These are phyloP conservation scores for Arthrobotrys iridis DNA, from an alignment of 2,329 filamentous ascomycete genomes.

Conservation along the genomic window DNA sequence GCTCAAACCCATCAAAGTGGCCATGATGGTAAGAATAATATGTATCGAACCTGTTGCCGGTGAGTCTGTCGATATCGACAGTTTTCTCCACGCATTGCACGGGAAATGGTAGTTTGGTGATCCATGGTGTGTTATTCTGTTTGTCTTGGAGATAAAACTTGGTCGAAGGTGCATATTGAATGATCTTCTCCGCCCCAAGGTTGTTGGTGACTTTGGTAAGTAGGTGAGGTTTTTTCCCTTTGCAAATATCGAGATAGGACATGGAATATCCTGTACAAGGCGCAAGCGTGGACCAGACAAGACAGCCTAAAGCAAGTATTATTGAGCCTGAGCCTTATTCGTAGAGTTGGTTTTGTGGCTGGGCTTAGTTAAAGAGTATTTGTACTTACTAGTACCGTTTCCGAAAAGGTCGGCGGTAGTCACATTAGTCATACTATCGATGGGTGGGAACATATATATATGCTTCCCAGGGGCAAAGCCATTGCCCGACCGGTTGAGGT, in stretches of 20 bases:
- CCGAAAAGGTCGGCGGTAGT: slow-evolving; percentile 29
- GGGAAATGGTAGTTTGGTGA: slow-evolving; percentile 33
- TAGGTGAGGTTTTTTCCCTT: slow-evolving; percentile 17
- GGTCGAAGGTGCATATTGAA: slow-evolving; percentile 42
- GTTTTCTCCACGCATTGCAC: slow-evolving; percentile 17
- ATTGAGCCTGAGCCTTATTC: too few species aligned
- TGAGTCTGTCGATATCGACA: background rate
- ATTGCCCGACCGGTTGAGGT: slow-evolving; percentile 28
- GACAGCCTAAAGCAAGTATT: too few species aligned
- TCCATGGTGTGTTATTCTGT: slow-evolving; percentile 11
- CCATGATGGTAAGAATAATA: slow-evolving; percentile 54
- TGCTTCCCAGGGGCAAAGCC: background rate
- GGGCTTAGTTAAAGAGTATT: too few species aligned
- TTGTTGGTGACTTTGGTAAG: slow-evolving; percentile 23
- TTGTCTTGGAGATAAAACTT: slow-evolving; percentile 47
- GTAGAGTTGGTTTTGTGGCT: too few species aligned
- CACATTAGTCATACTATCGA: slow-evolving; percentile 1
- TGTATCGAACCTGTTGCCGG: background rate
- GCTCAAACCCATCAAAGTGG: slow-evolving; percentile 42
- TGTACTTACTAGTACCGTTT: slow-evolving; percentile 22
- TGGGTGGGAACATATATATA: background rate
- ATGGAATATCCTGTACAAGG: background rate
- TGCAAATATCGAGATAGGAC: slow-evolving; percentile 23
- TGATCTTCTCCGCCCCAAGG: slow-evolving; percentile 5
- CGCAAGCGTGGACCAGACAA: slow-evolving; percentile 45